Percentiles rank a stretch among this genome's conserved stretches.
Conservation (phyloP, 768 basidiomycete genomes). For the Collybia mongolica region DNA sequence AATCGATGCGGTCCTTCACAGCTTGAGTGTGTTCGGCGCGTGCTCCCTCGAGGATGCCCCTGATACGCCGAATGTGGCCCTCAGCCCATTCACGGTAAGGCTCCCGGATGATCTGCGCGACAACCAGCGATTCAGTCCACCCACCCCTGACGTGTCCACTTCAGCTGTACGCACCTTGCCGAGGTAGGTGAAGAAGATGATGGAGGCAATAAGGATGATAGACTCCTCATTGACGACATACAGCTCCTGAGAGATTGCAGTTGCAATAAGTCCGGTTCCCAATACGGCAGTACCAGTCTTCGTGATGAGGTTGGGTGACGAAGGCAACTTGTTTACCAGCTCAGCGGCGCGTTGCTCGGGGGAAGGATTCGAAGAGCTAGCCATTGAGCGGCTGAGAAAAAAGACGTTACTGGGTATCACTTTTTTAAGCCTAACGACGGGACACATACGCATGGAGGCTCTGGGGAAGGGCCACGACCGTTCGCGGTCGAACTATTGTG, state of each 20-base stretch:
- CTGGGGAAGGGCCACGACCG: conserved; percentile 45
- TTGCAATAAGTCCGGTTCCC: conserved; percentile 83
- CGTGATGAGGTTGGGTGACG: conserved; percentile 84
- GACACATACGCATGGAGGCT: conserved; percentile 43
- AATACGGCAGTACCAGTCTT: conserved; percentile 94
- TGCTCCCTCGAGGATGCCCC: conserved; percentile 74
- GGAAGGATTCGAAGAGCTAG: conserved; percentile 55
- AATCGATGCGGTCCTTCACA: conserved; percentile 89
- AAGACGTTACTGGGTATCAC: not conserved
- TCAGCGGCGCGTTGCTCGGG: conserved; percentile 87
- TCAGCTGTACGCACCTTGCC: conserved; percentile 59
- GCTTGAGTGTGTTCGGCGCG: conserved; percentile 90
- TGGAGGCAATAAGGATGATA: conserved; percentile 80
- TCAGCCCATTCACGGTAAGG: conserved; percentile 95
- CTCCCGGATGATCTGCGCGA: conserved; percentile 63
- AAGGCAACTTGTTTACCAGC: conserved; percentile 85
- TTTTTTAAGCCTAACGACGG: too few relatives aligned
- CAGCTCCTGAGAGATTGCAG: conserved; percentile 95
- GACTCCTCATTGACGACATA: conserved; percentile 98
- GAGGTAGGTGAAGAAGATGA: conserved; percentile 80
- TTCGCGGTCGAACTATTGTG: conserved; percentile 52
- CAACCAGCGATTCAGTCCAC: conserved; percentile 9
- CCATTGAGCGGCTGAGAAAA: conserved; percentile 59
- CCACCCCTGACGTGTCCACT: conserved; percentile 6
- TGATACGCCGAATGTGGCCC: conserved; percentile 82